Conservation (phyloP, 23 red algal species). For the Cyanidioschyzon merolae region DNA sequence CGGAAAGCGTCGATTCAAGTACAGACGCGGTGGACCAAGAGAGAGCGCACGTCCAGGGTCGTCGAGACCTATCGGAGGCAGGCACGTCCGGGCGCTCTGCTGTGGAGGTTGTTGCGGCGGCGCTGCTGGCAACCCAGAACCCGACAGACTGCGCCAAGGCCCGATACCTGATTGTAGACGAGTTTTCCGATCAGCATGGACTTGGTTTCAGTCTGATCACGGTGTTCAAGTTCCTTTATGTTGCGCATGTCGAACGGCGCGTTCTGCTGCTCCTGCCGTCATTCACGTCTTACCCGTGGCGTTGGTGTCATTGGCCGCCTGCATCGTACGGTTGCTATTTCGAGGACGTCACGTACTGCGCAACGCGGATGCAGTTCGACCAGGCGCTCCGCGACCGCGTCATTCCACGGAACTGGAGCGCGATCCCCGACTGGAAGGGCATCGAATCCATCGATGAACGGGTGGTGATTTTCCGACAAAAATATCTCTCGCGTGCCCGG, state of each 20-base stretch:
- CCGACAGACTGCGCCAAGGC: neutral
- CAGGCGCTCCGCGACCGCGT: neutral
- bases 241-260: neutral
- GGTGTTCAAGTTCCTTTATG: conserved; percentile 14
- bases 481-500: neutral
- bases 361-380: neutral
- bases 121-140: neutral
- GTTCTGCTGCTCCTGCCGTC: conserved; percentile 9
- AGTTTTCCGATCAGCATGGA: neutral
- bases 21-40: neutral
- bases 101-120: neutral
- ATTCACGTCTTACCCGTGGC: neutral
- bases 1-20: neutral
- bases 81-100: neutral
- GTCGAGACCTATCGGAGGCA: neutral
- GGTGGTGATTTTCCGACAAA: conserved; percentile 14
- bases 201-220: conserved; percentile 13
- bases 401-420: neutral
- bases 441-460: neutral
- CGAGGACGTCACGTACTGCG: neutral
- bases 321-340: neutral
- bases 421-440: conserved; percentile 6
- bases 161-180: conserved; percentile 6
- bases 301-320: conserved; percentile 12
- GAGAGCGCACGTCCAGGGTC: neutral